Conservation (phyloP, 2,329 filamentous ascomycete genomes). For the Alternaria sp. region DNA sequence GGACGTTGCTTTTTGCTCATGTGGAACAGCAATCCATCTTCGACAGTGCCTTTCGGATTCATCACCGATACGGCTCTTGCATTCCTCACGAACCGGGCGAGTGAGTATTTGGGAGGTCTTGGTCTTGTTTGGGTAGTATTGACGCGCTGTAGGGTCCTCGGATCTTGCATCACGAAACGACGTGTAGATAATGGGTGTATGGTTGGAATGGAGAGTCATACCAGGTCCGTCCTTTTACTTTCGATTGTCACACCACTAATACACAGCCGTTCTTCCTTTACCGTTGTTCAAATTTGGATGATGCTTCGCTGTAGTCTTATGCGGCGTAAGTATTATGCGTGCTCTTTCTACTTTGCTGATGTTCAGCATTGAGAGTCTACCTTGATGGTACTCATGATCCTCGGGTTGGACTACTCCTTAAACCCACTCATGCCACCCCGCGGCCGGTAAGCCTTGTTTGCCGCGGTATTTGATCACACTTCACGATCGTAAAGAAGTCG, state of each 20-base stretch:
- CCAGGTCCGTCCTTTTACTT: conserved; percentile 13
- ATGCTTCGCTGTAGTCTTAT: not conserved
- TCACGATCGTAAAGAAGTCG: not conserved
- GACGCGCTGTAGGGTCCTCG: conserved; percentile 29
- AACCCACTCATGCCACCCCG: not conserved
- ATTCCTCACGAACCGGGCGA: conserved; percentile 2
- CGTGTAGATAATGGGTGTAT: conserved; percentile 11
- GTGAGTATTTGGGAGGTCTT: conserved; percentile 20
- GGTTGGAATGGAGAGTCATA: conserved; percentile 8
- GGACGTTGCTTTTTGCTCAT: not conserved
- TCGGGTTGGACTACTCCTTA: not conserved
- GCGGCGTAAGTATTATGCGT: not conserved
- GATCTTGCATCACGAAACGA: conserved; percentile 24
- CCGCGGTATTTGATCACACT: conserved; percentile 4
- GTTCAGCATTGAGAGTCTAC: not conserved
- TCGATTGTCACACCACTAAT: conserved; percentile 7
- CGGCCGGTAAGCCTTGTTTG: conserved; percentile 4
- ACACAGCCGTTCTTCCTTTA: not conserved
- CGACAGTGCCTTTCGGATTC: not conserved
- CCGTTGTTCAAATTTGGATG: not conserved
- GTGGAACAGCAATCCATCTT: not conserved
- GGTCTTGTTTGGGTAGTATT: conserved; percentile 17
- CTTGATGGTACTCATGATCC: not conserved
- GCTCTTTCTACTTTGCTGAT: not conserved
- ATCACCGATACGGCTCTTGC: not conserved